These are phyloP conservation scores for Torulaspora indica DNA, from an alignment of 805 yeast species.

Conservation along the genomic window DNA sequence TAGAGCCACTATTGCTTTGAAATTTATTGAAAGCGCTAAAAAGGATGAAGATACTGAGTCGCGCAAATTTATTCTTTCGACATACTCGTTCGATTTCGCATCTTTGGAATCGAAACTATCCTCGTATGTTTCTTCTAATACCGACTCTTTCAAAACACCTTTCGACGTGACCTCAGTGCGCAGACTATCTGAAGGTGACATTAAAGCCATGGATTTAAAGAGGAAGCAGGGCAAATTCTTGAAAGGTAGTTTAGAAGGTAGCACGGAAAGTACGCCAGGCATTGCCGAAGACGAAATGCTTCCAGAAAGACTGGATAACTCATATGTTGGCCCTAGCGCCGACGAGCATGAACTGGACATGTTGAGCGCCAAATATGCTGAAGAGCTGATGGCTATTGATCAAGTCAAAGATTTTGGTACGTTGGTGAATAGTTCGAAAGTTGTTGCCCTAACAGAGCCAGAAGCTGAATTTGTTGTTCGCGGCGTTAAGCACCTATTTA, in stretches of 20 bases:
- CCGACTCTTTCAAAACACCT: conserved; percentile 44
- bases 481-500: conserved; percentile 78
- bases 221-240: conserved; percentile 40
- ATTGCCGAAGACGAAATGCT: conserved; percentile 15
- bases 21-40: conserved; percentile 48
- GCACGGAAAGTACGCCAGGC: conserved; percentile 20
- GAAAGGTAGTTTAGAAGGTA: conserved; percentile 29
- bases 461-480: conserved; percentile 91
- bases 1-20: conserved; percentile 83
- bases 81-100: conserved; percentile 64
- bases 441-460: conserved; percentile 72
- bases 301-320: conserved; percentile 29
- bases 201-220: conserved; percentile 57
- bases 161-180: conserved; percentile 73
- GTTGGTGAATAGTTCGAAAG: conserved; percentile 63
- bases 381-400: conserved; percentile 64
- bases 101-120: conserved; percentile 75
- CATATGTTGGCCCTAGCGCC: conserved; percentile 28
- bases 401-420: conserved; percentile 72
- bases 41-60: conserved; percentile 37
- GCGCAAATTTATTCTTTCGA: conserved; percentile 56
- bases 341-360: conserved; percentile 36
- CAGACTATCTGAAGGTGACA: conserved; percentile 59
- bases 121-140: conserved; percentile 48
- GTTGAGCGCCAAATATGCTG: conserved; percentile 60